Evolutionary conservation across 805 yeast species (phyloP), one percentile per base, ranked within the genome.

Genomic region (Komagataella pseudopastoris): DNA sequence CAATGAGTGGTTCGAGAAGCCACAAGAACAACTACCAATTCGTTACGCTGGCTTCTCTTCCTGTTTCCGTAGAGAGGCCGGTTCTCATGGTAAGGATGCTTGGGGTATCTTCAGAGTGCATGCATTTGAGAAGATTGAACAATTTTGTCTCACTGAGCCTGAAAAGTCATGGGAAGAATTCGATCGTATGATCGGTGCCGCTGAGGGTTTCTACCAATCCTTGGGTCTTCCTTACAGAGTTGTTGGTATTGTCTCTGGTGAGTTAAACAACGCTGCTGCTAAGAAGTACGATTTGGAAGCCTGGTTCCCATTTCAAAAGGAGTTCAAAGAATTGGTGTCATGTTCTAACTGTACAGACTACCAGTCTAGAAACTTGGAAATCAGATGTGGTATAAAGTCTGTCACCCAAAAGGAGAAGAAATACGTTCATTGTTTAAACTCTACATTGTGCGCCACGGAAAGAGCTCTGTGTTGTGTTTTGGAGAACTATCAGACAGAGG

Each of bases 81-180:
- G 99, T 59, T 84, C 96, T 58, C 98, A 91, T 64, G 99, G 99
- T 69, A 91, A 91, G 70, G 99, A 93, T 65, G 99, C 99, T 49
- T 93, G 99, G 99, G 99, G 99, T 72, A 89, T 93, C 58, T 93
- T 93, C 83, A 85, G 99, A 74, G 98, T 93, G 54, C 99, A 93
- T 67, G 95, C 95, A 56, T 93, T 93, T 65, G 99, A 93, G 75
- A 93, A 93, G 74, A 88, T 93, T 63, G 99, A 93, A 75, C 99
- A 93, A 73, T 93, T 93, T 66, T 83, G 85, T 60, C 68, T 93
- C 61, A 85, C 98, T 56, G 99, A 93, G 75, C 99, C 99, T 52
- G 98, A 90, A 68, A 88, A 90, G 65, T 91, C 98, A 4, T 91
- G 98, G 98, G 81, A 78, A 56, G 98, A 93, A 76, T 93, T 93